Evolutionary conservation across 805 yeast species (phyloP).

Genomic region (Wickerhamiella bombiphila): DNA sequence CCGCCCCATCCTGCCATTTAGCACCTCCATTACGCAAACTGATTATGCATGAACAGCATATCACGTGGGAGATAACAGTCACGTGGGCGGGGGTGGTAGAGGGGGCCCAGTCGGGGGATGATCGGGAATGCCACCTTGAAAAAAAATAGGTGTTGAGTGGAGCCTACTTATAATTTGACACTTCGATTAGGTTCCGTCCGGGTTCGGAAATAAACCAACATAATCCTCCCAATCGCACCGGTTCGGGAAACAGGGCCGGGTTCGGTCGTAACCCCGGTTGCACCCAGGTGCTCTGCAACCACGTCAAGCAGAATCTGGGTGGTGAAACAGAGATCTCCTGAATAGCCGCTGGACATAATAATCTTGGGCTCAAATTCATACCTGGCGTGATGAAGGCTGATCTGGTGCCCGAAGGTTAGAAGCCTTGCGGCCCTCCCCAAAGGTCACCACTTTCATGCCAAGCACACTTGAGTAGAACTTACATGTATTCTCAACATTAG

Average conservation of each 20-base stretch:
- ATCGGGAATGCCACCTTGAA: too few relatives aligned
- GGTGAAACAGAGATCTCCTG: slow-evolving; percentile 4
- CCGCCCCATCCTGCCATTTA: too few relatives aligned
- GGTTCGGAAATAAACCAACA: slow-evolving; percentile 4
- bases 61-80: too few relatives aligned
- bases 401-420: slow-evolving; percentile 2
- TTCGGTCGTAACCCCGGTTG: slow-evolving; percentile 1
- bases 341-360: background rate
- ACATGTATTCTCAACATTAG: slow-evolving; percentile 1
- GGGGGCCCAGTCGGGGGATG: too few relatives aligned
- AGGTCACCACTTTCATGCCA: background rate
- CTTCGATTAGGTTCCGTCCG: slow-evolving; percentile 5
- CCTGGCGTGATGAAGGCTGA: slow-evolving; percentile 2
- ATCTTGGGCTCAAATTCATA: slow-evolving; percentile 3
- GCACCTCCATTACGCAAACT: too few relatives aligned
- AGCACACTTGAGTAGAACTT: background rate
- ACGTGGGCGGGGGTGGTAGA: too few relatives aligned
- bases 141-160: too few relatives aligned
- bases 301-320: background rate
- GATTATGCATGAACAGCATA: too few relatives aligned
- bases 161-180: too few relatives aligned
- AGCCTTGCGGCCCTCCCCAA: slow-evolving; percentile 3
- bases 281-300: slow-evolving; percentile 1
- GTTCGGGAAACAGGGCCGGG: slow-evolving; percentile 3
- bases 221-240: slow-evolving; percentile 4